These are phyloP conservation scores for Penicillium odoratum DNA, from an alignment of 495 filamentous ascomycete species.

Conservation along the genomic window DNA sequence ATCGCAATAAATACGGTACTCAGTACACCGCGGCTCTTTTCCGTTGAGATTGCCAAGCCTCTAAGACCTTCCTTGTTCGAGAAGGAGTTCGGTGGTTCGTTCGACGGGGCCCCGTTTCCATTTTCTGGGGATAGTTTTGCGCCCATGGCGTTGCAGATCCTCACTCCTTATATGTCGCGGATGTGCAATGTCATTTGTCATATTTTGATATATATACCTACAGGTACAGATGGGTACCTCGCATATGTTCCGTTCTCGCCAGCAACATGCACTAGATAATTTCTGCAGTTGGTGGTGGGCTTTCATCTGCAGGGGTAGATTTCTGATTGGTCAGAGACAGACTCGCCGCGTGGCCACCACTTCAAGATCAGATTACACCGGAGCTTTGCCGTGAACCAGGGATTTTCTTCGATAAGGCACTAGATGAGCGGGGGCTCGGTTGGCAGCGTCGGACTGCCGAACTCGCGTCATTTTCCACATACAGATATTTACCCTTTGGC, in stretches of 20 bases:
- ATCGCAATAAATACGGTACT: not conserved
- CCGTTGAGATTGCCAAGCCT: not conserved
- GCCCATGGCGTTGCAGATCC: not conserved
- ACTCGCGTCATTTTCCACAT: too few species aligned
- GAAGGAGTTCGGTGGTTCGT: not conserved
- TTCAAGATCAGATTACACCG: constrained; percentile 1
- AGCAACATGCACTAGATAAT: not conserved
- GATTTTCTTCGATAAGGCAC: not conserved
- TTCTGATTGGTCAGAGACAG: constrained; percentile 1
- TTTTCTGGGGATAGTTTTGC: not conserved
- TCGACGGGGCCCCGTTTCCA: not conserved
- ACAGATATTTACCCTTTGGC: too few species aligned
- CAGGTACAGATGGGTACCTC: not conserved
- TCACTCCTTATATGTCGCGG: not conserved
- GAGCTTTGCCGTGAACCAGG: not conserved
- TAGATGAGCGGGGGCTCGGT: too few species aligned
- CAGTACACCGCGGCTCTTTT: not conserved
- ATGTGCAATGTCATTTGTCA: not conserved
- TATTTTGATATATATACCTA: not conserved
- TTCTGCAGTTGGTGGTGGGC: not conserved
- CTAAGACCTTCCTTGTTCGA: not conserved
- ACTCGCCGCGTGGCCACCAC: not conserved
- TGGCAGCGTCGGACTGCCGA: too few species aligned
- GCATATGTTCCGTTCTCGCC: not conserved
- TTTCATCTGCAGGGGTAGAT: not conserved